These are phyloP conservation scores for Mycena kentingensis DNA, from an alignment of 768 basidiomycete species.

Conservation along the genomic window DNA sequence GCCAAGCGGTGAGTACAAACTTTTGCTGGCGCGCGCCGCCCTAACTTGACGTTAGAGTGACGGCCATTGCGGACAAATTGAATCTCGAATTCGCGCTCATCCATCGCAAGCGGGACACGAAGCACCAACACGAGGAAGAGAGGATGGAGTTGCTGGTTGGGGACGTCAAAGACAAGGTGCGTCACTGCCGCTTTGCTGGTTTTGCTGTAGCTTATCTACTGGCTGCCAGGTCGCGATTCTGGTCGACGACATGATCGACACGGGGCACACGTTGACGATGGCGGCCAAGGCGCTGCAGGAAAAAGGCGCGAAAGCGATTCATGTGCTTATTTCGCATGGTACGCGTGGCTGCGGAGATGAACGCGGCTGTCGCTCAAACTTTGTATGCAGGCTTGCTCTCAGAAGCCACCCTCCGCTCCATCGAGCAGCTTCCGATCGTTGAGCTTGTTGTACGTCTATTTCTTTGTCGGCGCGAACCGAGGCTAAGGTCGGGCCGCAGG, in stretches of 20 bases:
- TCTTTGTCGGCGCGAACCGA: slow-evolving; percentile 7
- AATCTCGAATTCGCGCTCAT: slow-evolving; percentile 95
- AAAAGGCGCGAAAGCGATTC: slow-evolving; percentile 83
- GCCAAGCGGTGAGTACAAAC: slow-evolving; percentile 82
- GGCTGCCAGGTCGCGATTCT: slow-evolving; percentile 77
- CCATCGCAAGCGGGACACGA: slow-evolving; percentile 84
- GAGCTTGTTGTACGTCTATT: slow-evolving; percentile 73
- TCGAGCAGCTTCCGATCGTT: slow-evolving; percentile 75
- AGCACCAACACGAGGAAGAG: slow-evolving; percentile 64
- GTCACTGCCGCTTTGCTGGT: slow-evolving; percentile 14
- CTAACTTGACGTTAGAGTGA: slow-evolving; percentile 57
- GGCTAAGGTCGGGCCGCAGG: slow-evolving; percentile 43
- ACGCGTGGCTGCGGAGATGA: slow-evolving; percentile 19
- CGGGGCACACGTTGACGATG: slow-evolving; percentile 83
- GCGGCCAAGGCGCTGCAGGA: slow-evolving; percentile 87
- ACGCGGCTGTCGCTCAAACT: slow-evolving; percentile 2
- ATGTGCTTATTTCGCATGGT: slow-evolving; percentile 95
- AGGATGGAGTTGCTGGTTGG: slow-evolving; percentile 94
- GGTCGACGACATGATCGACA: slow-evolving; percentile 99
- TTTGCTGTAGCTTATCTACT: slow-evolving; percentile 10
- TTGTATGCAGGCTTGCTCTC: slow-evolving; percentile 70
- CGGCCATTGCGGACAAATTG: slow-evolving; percentile 93
- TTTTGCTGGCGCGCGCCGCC: slow-evolving; percentile 7
- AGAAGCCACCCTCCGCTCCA: slow-evolving; percentile 65
- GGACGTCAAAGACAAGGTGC: slow-evolving; percentile 85